Evolutionary conservation across 2,329 filamentous ascomycete species (phyloP).

Genomic region (Trichoderma sp.): DNA sequence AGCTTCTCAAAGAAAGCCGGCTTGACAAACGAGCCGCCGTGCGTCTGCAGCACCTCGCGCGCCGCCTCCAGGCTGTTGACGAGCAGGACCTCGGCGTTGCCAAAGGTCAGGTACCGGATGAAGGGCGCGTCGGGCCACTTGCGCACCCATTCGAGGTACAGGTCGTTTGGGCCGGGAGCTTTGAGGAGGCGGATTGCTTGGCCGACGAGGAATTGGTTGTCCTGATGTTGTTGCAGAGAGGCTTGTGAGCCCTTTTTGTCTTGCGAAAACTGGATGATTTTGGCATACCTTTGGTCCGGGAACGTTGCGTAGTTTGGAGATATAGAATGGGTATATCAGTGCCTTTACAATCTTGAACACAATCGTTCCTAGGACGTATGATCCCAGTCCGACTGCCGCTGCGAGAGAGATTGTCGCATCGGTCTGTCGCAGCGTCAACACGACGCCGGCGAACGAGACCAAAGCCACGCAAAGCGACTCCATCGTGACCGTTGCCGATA

Average conservation of each 20-base stretch:
- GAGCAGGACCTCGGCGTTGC: slow-evolving; percentile 23
- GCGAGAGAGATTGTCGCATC: neutral
- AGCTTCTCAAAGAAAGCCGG: slow-evolving; percentile 21
- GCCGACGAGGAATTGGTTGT: slow-evolving; percentile 25
- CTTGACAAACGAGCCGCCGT: slow-evolving; percentile 18
- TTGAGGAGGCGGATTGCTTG: slow-evolving; percentile 20
- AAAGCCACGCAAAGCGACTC: slow-evolving; percentile 17
- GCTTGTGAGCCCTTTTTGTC: neutral
- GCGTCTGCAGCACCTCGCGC: slow-evolving; percentile 24
- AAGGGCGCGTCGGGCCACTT: slow-evolving; percentile 24
- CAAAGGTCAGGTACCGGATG: slow-evolving; percentile 17
- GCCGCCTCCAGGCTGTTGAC: slow-evolving; percentile 23
- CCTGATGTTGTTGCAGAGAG: neutral
- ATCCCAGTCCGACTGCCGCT: neutral
- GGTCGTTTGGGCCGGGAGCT: slow-evolving; percentile 6
- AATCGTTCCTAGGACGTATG: slow-evolving; percentile 2
- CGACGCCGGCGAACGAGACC: slow-evolving; percentile 3
- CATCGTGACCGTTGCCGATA: neutral
- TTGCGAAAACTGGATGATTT: neutral
- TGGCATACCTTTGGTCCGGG: slow-evolving; percentile 24
- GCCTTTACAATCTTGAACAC: slow-evolving; percentile 8
- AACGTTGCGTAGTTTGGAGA: slow-evolving; percentile 21
- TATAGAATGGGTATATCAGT: slow-evolving; percentile 22
- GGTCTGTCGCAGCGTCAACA: neutral
- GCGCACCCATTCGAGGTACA: slow-evolving; percentile 23